Evolutionary conservation across 2,329 filamentous ascomycete genomes (phyloP), one percentile per base, ranked within the genome.

Genomic region (Cylindrodendrum hubeiense): DNA sequence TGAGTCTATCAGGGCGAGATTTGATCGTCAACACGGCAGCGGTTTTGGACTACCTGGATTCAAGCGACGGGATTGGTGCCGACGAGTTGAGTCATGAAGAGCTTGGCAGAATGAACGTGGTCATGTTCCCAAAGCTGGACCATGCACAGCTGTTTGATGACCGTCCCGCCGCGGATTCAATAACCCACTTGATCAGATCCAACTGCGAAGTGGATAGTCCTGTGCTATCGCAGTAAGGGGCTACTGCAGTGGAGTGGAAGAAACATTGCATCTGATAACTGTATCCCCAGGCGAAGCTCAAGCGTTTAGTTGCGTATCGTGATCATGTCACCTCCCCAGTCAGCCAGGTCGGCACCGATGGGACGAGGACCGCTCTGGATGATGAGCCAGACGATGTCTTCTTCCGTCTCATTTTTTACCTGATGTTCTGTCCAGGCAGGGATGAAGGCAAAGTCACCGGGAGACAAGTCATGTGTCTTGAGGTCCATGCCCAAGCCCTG

Each of bases 391-490:
- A 89, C 85, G 2, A 91, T 80, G 50, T 91, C 88, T 53, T 74
- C 77, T 46, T 89, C 87, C 1, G 85, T 85, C 39, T 92, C 86
- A 71, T 93, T 93, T 21, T 90, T 81, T 58, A 90, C 85, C 75
- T 93, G 90, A 78, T 93, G 90, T 75, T 93, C 90, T 0, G 88
- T 87, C 83, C 86, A 92, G 0, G 90, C 87, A 0, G 91, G 91
- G 13, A 93, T 86, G 59, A 92, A 84, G 3, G 90, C 90, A 77
- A 92, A 93, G 75, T 93, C 91, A 0, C 91, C 91, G 0, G 87
- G 83, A 1, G 78, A 77, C 7, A 94, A 82, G 19, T 86, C 80
- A 66, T 91, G 84, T 34, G 86, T 84, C 66, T 86, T 85, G 1
- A 84, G 76, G 30, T 83, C 79, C 34, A 80, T 80, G 50, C 84